Percentiles rank a stretch among this genome's conserved stretches.
Conservation (phyloP, 306 rosid species). For the Urtica urens region DNA sequence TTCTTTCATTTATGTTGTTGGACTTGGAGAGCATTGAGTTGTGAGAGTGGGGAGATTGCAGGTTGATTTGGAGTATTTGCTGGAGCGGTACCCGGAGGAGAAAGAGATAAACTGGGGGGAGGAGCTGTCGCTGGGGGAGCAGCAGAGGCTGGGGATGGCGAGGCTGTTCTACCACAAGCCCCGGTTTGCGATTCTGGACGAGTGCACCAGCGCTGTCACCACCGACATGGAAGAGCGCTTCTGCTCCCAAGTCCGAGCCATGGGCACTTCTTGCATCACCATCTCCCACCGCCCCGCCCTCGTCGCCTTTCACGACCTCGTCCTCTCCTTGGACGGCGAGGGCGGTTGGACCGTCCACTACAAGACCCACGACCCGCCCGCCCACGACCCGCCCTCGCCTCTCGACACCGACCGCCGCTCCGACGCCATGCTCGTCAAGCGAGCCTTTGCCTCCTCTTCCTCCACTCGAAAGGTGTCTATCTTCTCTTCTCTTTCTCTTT, state of each 20-base stretch:
- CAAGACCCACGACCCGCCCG: constrained; percentile 46
- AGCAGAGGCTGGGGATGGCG: constrained; percentile 97
- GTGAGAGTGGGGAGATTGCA: constrained; percentile 10
- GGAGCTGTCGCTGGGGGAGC: constrained; percentile 94
- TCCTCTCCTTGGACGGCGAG: constrained; percentile 92
- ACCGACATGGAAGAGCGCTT: constrained; percentile 99
- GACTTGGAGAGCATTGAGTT: constrained; percentile 9
- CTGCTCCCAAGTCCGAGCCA: constrained; percentile 91
- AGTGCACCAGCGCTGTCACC: constrained; percentile 99
- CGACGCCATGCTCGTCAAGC: constrained; percentile 90
- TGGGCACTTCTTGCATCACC: constrained; percentile 99
- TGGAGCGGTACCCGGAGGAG: constrained; percentile 84
- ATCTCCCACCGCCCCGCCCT: constrained; percentile 98
- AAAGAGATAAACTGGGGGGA: constrained; percentile 97
- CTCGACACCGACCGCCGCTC: constrained; percentile 55
- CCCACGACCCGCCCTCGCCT: constrained; percentile 38
- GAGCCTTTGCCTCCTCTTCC: constrained; percentile 70
- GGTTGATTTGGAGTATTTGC: constrained; percentile 95
- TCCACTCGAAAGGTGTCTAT: constrained; percentile 42
- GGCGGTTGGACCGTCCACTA: constrained; percentile 94
- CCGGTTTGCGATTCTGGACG: constrained; percentile 96
- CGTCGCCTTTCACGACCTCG: constrained; percentile 95
- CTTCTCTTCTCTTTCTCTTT: constrained; percentile 1
- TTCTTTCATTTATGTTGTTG: constrained; percentile 18
- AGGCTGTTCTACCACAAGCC: constrained; percentile 97